Evolutionary conservation across 139 green algal genomes (phyloP).

Genomic region (Volvox africanus): DNA sequence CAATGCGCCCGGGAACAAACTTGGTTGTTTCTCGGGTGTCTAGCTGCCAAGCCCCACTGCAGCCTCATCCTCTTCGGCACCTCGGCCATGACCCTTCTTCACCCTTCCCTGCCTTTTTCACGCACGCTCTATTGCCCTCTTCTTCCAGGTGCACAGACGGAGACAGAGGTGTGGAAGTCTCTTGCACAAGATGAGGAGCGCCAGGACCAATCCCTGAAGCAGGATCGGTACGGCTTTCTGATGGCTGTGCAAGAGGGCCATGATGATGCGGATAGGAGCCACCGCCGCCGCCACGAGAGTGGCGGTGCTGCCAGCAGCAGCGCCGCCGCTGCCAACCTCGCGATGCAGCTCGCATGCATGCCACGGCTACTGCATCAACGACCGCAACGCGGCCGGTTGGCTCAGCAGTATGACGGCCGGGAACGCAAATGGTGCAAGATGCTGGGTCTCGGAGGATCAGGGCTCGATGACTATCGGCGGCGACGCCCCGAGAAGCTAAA

Average conservation of each 20-base stretch:
- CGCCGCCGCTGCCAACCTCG: background rate
- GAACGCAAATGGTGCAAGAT: conserved; percentile 73
- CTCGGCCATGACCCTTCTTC: no score
- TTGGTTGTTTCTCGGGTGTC: no score
- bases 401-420: conserved; percentile 15
- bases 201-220: background rate
- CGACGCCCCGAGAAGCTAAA: conserved; percentile 68
- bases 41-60: no score
- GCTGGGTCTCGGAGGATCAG: conserved; percentile 55
- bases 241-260: background rate
- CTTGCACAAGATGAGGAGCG: background rate
- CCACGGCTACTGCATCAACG: background rate
- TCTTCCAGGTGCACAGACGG: conserved; percentile 51
- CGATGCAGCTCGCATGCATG: background rate
- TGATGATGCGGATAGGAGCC: background rate
- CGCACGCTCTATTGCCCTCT: background rate
- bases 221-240: conserved; percentile 60
- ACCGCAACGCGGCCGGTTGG: background rate
- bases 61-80: no score
- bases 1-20: no score
- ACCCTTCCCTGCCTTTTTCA: no score
- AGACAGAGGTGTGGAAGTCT: conserved; percentile 52
- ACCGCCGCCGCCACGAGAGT: background rate
- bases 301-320: conserved; percentile 13
- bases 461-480: conserved; percentile 59